These are phyloP conservation scores for Mucor velutinosus DNA, from an alignment of 371 early-diverging fungal species.

Conservation along the genomic window DNA sequence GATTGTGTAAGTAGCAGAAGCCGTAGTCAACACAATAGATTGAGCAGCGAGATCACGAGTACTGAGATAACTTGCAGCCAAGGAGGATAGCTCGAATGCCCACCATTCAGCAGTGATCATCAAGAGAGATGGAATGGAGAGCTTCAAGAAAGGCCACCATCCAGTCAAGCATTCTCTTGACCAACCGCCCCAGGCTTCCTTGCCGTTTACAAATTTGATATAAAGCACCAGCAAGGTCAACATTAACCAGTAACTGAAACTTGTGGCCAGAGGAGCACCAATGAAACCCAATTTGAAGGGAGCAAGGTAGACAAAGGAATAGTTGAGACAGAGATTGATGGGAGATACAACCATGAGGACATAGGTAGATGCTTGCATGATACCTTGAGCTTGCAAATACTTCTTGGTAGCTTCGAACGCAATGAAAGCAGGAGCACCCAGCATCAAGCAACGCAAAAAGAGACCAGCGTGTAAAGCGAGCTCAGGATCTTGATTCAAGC, in stretches of 20 bases:
- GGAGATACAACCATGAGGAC: conserved; percentile 71
- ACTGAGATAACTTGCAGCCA: conserved; percentile 80
- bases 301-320: conserved; percentile 68
- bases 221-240: conserved; percentile 62
- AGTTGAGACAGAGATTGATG: conserved; percentile 72
- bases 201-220: conserved; percentile 64
- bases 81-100: conserved; percentile 70
- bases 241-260: conserved; percentile 72
- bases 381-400: conserved; percentile 82
- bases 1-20: conserved; percentile 67
- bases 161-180: conserved; percentile 62
- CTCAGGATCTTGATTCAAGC: conserved; percentile 40
- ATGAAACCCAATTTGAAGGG: conserved; percentile 69
- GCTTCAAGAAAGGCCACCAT: conserved; percentile 65
- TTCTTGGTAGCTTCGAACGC: conserved; percentile 79
- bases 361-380: conserved; percentile 76
- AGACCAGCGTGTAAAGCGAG: conserved; percentile 39
- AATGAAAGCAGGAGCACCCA: conserved; percentile 75
- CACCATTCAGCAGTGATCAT: conserved; percentile 80
- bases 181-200: conserved; percentile 83
- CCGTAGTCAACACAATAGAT: conserved; percentile 74
- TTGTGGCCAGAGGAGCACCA: conserved; percentile 82
- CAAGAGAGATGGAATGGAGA: conserved; percentile 68
- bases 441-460: conserved; percentile 67
- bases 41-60: conserved; percentile 80